phyloP scores from a whole-genome alignment of 169 alveolate species.

The Theileria equi region DNA sequence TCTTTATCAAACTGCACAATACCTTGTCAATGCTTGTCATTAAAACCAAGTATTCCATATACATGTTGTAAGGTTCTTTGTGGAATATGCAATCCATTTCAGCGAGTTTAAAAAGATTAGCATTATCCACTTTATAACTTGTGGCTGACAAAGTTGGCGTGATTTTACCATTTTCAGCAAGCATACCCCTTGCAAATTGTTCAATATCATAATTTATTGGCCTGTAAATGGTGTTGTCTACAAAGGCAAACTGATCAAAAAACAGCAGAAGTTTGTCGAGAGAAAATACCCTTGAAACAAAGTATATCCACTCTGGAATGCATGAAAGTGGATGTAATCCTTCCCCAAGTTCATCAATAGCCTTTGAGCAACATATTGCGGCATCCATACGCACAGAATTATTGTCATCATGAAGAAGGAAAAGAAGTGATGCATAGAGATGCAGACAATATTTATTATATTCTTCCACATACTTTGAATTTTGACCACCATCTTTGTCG shows the following conservation, averaged over 20 bases:
- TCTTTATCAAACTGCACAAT: conserved; percentile 13
- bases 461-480: too few relatives aligned
- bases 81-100: conserved; percentile 48
- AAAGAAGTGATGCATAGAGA: neutral
- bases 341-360: neutral
- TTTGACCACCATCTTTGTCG: too few relatives aligned
- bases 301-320: conserved; percentile 13
- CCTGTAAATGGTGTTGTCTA: conserved; percentile 17
- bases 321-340: neutral
- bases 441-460: neutral
- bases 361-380: neutral
- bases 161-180: too few relatives aligned
- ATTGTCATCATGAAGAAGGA: conserved; percentile 19
- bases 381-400: conserved; percentile 12
- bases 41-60: conserved; percentile 27
- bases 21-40: conserved; percentile 18
- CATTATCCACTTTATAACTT: neutral
- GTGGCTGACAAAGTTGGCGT: neutral
- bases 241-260: conserved; percentile 28
- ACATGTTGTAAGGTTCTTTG: conserved; percentile 46
- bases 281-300: neutral
- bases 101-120: conserved; percentile 14
- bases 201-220: conserved; percentile 7
- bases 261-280: neutral
- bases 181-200: too few relatives aligned